phyloP scores from a whole-genome alignment of 1,139 yeast species.

The Yamadazyma membranifaciens region DNA sequence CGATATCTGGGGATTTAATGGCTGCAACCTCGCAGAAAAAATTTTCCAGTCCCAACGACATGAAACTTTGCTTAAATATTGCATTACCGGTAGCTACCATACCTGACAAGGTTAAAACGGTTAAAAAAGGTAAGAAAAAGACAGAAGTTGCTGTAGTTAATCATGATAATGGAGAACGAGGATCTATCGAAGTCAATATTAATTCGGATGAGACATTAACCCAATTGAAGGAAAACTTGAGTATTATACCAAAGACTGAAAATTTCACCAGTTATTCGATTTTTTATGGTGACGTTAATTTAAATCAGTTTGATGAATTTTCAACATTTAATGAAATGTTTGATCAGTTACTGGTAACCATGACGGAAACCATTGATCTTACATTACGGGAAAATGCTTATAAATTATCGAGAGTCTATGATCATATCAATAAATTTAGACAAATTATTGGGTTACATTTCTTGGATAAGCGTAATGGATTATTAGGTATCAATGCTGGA shows the following conservation, averaged over 20 bases:
- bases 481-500: slow-evolving; percentile 27
- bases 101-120: slow-evolving; percentile 3
- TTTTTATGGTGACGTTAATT: slow-evolving; percentile 30
- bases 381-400: slow-evolving; percentile 34
- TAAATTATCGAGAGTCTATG: slow-evolving; percentile 37
- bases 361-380: slow-evolving; percentile 14
- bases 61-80: background rate
- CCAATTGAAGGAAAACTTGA: slow-evolving; percentile 60
- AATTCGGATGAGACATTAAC: slow-evolving; percentile 47
- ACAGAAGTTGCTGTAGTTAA: background rate
- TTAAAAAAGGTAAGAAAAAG: slow-evolving; percentile 4
- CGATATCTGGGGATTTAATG: background rate
- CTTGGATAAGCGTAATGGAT: slow-evolving; percentile 30
- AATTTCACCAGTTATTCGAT: slow-evolving; percentile 64
- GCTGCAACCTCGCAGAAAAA: slow-evolving; percentile 7
- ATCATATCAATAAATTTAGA: slow-evolving; percentile 42
- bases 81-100: background rate
- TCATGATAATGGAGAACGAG: background rate
- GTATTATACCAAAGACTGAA: slow-evolving; percentile 52
- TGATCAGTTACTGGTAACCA: slow-evolving; percentile 19
- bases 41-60: slow-evolving; percentile 2
- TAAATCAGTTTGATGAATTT: slow-evolving; percentile 38
- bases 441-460: slow-evolving; percentile 46
- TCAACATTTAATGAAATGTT: slow-evolving; percentile 31
- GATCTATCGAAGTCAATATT: slow-evolving; percentile 17